Conservation (phyloP, 1,284 basidiomycete species). For the Xerocomus amazonicus region DNA sequence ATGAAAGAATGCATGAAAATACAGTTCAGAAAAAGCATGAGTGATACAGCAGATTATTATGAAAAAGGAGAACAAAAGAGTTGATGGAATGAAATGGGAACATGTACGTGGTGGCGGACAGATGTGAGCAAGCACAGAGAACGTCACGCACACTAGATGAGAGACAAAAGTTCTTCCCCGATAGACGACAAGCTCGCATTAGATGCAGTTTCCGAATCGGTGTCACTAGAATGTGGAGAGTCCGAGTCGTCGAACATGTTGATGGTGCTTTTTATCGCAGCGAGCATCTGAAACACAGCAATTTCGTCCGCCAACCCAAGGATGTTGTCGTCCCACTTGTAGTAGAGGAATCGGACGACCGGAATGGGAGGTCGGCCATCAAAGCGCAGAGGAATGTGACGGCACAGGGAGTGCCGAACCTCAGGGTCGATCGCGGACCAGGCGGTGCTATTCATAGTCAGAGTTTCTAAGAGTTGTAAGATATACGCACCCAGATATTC, state of each 20-base stretch:
- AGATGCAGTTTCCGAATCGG: not conserved
- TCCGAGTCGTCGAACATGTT: too few relatives aligned
- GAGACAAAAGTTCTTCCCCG: slow-evolving; percentile 1
- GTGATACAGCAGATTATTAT: too few relatives aligned
- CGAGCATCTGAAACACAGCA: too few relatives aligned
- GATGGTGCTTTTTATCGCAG: not conserved
- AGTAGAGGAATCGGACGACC: slow-evolving; percentile 14
- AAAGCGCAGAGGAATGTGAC: not conserved
- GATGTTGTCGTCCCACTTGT: slow-evolving; percentile 22
- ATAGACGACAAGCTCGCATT: not conserved
- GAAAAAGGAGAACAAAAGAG: not conserved
- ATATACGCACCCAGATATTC: slow-evolving; percentile 28
- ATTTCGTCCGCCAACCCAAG: slow-evolving; percentile 16
- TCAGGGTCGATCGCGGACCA: slow-evolving; percentile 17
- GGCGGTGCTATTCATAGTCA: not conserved
- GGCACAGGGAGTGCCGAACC: slow-evolving; percentile 4
- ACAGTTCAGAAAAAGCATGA: not conserved
- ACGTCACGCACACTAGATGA: slow-evolving; percentile 8
- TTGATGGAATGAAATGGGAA: not conserved
- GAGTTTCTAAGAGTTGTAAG: slow-evolving; percentile 5
- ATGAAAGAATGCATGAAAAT: not conserved
- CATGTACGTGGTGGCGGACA: not conserved
- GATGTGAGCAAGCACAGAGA: slow-evolving; percentile 6
- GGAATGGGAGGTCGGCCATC: slow-evolving; percentile 9
- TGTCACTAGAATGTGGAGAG: not conserved